Evolutionary conservation across 106 monocot genomes (phyloP), one percentile per base, ranked within the genome.

Genomic region (Dioscorea dumetorum): DNA sequence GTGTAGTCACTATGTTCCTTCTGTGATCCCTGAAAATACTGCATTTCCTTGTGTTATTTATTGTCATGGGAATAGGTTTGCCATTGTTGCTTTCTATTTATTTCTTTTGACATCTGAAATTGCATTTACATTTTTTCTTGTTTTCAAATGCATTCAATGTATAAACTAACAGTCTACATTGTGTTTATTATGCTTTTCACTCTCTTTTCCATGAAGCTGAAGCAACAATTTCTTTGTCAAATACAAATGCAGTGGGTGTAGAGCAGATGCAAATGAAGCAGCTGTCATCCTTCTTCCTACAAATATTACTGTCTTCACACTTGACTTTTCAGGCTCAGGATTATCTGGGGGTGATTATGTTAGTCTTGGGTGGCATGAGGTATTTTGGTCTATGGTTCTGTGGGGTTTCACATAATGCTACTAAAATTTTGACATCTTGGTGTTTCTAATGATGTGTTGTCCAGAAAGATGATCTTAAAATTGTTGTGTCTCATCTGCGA

Each of bases 41-140:
- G 64, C 82, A 68, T 82, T 92, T 75, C 97, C 97, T 24, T 97
- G 97, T 77, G 92, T 97, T 32, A 87, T 97, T 73, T 97, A 97
- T 70, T 97, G 97, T 74, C 97, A 97, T 70, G 97, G 97, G 69
- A 97, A 97, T 75, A 97, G 97, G 97, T 89, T 24, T 35, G 71
- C 57, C 6, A 28, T 41, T 41, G 3, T 41, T 41, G 41, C 41
- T 41, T 2, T 41, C 57, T 80, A 1, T 67, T 57, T 73, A 60
- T 66, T 48, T 21, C 20, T 48, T 14, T 2, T 54, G 53, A 14
- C 24, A 57, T 11, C 32, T 17, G 8, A 22, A 58, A 18, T 53
- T 49, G 53, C 49, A 19, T 49, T 49, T 22, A 1, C 49, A 49
- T 20, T 20, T 22, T 5, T 33, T 3, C 7, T 63, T 63, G 13